Base-by-base conservation (phyloP, 148 eudicot species). In the Bassia scoparia region DNA sequence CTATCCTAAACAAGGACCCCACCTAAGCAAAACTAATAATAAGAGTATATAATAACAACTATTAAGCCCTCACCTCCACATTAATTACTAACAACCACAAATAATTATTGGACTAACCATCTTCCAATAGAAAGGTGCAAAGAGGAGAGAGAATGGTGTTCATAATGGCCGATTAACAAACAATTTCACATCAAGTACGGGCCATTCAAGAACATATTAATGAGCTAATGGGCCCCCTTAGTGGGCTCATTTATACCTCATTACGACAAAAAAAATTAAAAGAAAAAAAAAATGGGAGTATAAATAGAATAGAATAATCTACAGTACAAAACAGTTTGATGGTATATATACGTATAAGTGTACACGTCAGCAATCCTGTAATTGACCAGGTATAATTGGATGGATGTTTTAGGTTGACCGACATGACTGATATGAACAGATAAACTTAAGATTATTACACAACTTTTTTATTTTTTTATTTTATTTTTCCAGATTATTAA, bases 291-390 rank as follows among this genome's bases (percentile, higher is more conserved):
- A 27, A 48, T 71, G 24, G n/a, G n/a, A n/a, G n/a, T n/a, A n/a
- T n/a, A n/a, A n/a, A n/a, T n/a, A 4, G 46, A 8, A 5, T 41
- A 41, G 12, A 8, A 3, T 24, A 17, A 44, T 41, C 30, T 61
- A 41, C 46, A 5, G 46, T 31, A 61, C 31, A 23, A 30, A 1
- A n/a, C n/a, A n/a, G n/a, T n/a, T 72, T 60, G 41, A 71, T 71
- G 16, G 43, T 56, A 16, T 37, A 71, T 5, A 52, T 17, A 37
- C 1, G 30, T 46, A 72, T 61, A 20, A 38, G 3, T 23, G 18
- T 53, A 72, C 76, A 46, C 50, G 69, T 62, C 76, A 38, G 18
- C 54, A 5, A 73, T 73, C 49, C 14, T 72, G 43, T 61, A 30
- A 14, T 72, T 70, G 74, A 56, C 74, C 48, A 34, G 16, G n/a